phyloP scores from a whole-genome alignment of 345 rosid genomes.

The Boechera stricta region DNA sequence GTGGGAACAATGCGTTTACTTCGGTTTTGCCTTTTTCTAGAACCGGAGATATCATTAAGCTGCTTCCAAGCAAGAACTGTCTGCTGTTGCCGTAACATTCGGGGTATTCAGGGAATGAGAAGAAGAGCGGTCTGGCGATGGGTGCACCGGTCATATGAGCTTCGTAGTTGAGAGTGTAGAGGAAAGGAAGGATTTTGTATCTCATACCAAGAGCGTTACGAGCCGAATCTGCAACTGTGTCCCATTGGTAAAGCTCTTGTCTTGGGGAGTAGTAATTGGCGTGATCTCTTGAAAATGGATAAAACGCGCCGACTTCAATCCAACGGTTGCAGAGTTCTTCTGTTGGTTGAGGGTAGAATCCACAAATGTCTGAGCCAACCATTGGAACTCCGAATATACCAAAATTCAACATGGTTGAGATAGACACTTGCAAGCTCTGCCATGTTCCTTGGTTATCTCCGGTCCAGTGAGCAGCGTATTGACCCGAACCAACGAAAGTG shows the following conservation, averaged over 20 bases:
- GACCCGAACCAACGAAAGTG: slow-evolving; percentile 88
- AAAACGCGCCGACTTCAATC: slow-evolving; percentile 95
- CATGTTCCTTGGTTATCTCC: slow-evolving; percentile 96
- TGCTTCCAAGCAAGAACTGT: slow-evolving; percentile 88
- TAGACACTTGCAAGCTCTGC: slow-evolving; percentile 86
- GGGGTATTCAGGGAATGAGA: slow-evolving; percentile 73
- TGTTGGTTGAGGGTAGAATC: slow-evolving; percentile 88
- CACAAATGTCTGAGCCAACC: slow-evolving; percentile 98
- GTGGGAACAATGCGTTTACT: slow-evolving; percentile 85
- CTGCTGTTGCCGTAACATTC: slow-evolving; percentile 79
- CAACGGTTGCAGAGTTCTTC: slow-evolving; percentile 98
- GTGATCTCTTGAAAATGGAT: slow-evolving; percentile 96
- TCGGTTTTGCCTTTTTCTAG: slow-evolving; percentile 72
- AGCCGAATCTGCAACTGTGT: slow-evolving; percentile 76
- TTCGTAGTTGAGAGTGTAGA: slow-evolving; percentile 83
- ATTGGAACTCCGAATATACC: slow-evolving; percentile 94
- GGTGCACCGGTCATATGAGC: slow-evolving; percentile 84
- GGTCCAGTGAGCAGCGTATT: slow-evolving; percentile 96
- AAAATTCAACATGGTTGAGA: slow-evolving; percentile 86
- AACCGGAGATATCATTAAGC: slow-evolving; percentile 94
- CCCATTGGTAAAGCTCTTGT: slow-evolving; percentile 98
- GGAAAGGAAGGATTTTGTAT: slow-evolving; percentile 81
- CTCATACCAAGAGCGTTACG: slow-evolving; percentile 97
- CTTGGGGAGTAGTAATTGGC: slow-evolving; percentile 92
- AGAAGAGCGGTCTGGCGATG: slow-evolving; percentile 95